Conservation (phyloP, 1,139 yeast genomes). For the Protomyces gravidus region DNA sequence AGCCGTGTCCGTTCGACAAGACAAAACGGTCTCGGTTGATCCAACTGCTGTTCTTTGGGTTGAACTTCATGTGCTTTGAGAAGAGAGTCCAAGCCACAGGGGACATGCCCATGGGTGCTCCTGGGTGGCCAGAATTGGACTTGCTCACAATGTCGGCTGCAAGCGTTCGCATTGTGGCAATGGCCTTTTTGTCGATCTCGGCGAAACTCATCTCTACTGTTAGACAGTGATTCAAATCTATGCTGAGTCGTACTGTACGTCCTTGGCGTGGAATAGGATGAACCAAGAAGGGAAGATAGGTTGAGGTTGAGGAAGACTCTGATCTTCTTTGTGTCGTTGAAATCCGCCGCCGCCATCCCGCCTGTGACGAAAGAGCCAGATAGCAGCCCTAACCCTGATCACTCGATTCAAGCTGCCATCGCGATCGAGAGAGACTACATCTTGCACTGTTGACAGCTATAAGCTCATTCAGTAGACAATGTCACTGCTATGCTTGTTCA, state of each 20-base stretch:
- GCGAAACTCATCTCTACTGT: constrained; percentile 37
- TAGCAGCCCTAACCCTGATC: too few relatives aligned
- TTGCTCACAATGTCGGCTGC: constrained; percentile 78
- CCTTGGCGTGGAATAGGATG: background rate
- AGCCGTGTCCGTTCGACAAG: constrained; percentile 94
- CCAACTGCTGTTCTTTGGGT: constrained; percentile 91
- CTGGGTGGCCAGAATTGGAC: constrained; percentile 98
- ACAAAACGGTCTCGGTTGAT: constrained; percentile 93
- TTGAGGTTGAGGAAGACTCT: background rate
- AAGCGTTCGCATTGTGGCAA: constrained; percentile 84
- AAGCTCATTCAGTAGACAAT: too few relatives aligned
- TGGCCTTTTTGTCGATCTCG: constrained; percentile 67
- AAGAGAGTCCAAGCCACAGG: constrained; percentile 76
- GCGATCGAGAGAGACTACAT: too few relatives aligned
- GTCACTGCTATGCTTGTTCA: too few relatives aligned
- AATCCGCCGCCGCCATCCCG: too few relatives aligned
- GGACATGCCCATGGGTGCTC: constrained; percentile 96
- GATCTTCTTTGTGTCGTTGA: too few relatives aligned
- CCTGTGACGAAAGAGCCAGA: too few relatives aligned
- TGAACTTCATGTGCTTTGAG: constrained; percentile 70
- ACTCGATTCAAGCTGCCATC: too few relatives aligned
- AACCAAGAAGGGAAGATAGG: too few relatives aligned
- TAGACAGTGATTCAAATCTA: background rate
- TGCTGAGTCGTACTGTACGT: background rate
- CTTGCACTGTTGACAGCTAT: too few relatives aligned